Evolutionary conservation across 2,329 filamentous ascomycete species (phyloP).

Genomic region (Bisporella sp.): DNA sequence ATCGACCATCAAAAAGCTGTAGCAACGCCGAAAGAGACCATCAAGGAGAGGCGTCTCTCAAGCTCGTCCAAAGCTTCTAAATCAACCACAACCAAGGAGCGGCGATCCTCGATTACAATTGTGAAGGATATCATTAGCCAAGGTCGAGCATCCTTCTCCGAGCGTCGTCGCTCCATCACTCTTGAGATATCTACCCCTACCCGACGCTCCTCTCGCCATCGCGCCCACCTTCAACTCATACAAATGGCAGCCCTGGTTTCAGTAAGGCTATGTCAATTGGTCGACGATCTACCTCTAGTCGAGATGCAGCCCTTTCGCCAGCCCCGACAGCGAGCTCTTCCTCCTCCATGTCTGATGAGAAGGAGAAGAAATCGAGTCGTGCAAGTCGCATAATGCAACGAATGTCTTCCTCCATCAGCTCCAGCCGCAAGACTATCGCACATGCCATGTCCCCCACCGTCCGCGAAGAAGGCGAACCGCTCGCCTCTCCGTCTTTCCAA

Average conservation of each 20-base stretch:
- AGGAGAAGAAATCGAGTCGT: slow-evolving; percentile 42
- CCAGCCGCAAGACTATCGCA: slow-evolving; percentile 32
- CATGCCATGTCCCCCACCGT: slow-evolving; percentile 28
- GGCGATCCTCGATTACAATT: slow-evolving; percentile 52
- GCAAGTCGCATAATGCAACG: slow-evolving; percentile 50
- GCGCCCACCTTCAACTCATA: slow-evolving; percentile 34
- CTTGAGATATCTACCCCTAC: slow-evolving; percentile 33
- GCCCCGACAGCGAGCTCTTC: slow-evolving; percentile 32
- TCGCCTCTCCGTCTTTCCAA: neutral
- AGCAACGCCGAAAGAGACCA: slow-evolving; percentile 33
- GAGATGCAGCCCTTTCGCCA: slow-evolving; percentile 26
- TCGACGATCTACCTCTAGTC: slow-evolving; percentile 42
- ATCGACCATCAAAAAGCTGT: slow-evolving; percentile 46
- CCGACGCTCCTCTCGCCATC: slow-evolving; percentile 38
- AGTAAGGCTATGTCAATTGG: slow-evolving; percentile 56
- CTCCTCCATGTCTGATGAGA: slow-evolving; percentile 37
- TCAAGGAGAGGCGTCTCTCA: slow-evolving; percentile 28
- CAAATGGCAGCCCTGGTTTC: neutral
- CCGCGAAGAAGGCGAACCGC: slow-evolving; percentile 30
- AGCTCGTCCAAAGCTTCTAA: slow-evolving; percentile 17
- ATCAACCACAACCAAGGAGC: slow-evolving; percentile 25
- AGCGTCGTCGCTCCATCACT: slow-evolving; percentile 36
- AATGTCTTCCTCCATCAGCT: slow-evolving; percentile 51
- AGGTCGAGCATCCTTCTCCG: slow-evolving; percentile 42
- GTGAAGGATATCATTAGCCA: slow-evolving; percentile 51